Base-by-base conservation (phyloP, 2,329 filamentous ascomycete species). In the Botrytis deweyae region DNA sequence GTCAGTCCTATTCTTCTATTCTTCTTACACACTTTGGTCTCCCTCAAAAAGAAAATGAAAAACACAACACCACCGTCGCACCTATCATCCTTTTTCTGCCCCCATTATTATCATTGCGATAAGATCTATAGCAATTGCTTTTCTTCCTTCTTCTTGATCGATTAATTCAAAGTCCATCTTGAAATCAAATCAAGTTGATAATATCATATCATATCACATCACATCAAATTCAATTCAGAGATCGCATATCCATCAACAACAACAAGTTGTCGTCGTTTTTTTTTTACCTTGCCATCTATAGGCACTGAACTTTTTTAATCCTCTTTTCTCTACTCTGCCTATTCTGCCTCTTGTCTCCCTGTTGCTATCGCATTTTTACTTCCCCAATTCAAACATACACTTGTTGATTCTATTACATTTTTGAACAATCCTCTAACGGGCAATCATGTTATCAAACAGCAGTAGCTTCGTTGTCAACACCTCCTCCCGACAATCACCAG, bases 361-460 rank as follows among this genome's bases (percentile, higher is more conserved):
- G 66, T 69, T 73, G 25, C 62, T 25, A 42, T 73, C 55, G 71
- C 71, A 69, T 74, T 49, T 75, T 52, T 61, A 71, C 58, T 65
- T 73, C 75, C 66, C 38, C 61, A 72, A 63, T 67, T 70, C 69
- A 71, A 75, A 75, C 74, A 74, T 65, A 64, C 73, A 73, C 58
- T 74, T 70, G 44, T 77, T 63, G 67, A 73, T 72, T 61, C 71
- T 74, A 67, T 72, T 74, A 74, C 63, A 42, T 75, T 80, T 79
- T 79, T 78, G 78, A 80, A 78, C 72, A 77, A 74, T 78, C 78
- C 78, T 82, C 80, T 81, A 79, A 81, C 80, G 79, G 77, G 78
- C 80, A 82, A 81, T 80, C 79, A 82, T 82, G 80, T 78, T 78
- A 73, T 75, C 79, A 80, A 81, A 82, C 80, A 82, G 81, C 79